Base-by-base conservation (phyloP, 2,329 filamentous ascomycete species). In the Lecanoromycetidae sp. region DNA sequence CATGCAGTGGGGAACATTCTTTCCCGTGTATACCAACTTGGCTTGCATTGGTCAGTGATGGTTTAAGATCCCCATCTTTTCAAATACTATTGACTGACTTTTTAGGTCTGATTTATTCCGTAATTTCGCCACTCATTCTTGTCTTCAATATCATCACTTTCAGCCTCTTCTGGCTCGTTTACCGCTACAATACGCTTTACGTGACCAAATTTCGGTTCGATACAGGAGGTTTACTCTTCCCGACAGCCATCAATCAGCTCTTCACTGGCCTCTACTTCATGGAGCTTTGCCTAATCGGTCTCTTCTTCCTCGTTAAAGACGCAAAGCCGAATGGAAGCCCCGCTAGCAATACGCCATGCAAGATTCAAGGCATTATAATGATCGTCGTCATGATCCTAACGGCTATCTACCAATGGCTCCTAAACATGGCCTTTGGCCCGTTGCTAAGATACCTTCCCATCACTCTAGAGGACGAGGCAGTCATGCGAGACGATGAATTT, bases 131-230 rank as follows among this genome's bases (percentile, higher is more conserved):
- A 0, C 70, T 98, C 10, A 95, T 98, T 60, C 77, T 91, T 40
- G 68, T 96, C 19, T 96, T 98, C 68, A 90, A 91, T 56, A 79
- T 94, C 57, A 79, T 96, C 61, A 95, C 90, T 0, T 96, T 96
- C 62, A 75, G 77, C 38, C 71, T 98, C 0, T 81, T 96, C 54
- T 98, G 88, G 88, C 72, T 95, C 36, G 90, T 91, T 1, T 87
- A 96, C 62, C 79, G 90, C n/a, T 96, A 96, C 66, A 90, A 90
- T 56, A 93, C 94, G 69, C 75, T 98, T 17, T 98, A 95, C 58
- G 88, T 98, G 50, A 93, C 80, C 22, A 84, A 87, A 44, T 93
- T 94, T 63, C 78, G 81, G 55, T 79, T 83, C 51, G 91, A 98
- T 64, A 98, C 90, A 0, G 91, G 91, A 33, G 91, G 91, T 35